Percentiles rank a stretch among this genome's conserved stretches.
Evolutionary conservation across 1,139 yeast genomes (phyloP).

Genomic region (Sugiyamaella xylanicola): DNA sequence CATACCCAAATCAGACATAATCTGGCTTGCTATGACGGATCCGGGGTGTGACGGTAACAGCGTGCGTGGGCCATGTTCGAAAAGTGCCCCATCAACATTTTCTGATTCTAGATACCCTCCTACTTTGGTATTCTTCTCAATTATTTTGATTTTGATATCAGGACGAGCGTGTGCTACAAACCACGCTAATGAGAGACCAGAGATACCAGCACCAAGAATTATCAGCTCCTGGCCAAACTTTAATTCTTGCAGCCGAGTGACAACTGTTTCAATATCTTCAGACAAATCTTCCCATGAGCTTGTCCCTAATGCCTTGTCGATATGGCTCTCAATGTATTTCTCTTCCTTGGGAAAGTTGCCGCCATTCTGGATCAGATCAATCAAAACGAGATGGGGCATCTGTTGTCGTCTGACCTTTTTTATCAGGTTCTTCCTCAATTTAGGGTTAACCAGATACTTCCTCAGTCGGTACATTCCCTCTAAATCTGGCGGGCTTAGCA

Average conservation of each 20-base stretch:
- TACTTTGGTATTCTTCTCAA: slow-evolving; percentile 55
- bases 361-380: slow-evolving; percentile 15
- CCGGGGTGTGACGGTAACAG: slow-evolving; percentile 45
- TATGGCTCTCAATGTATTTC: slow-evolving; percentile 3
- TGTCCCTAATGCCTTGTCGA: slow-evolving; percentile 23
- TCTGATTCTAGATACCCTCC: slow-evolving; percentile 83
- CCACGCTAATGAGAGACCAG: slow-evolving; percentile 80
- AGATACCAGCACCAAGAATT: slow-evolving; percentile 81
- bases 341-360: slow-evolving; percentile 12
- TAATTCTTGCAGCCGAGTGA: slow-evolving; percentile 37
- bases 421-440: slow-evolving; percentile 8
- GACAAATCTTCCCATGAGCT: slow-evolving; percentile 29
- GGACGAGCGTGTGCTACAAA: slow-evolving; percentile 64
- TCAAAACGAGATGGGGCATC: slow-evolving; percentile 17
- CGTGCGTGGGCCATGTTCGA: slow-evolving; percentile 49
- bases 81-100: slow-evolving; percentile 28
- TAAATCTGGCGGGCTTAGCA: slow-evolving; percentile 10
- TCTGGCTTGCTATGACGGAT: slow-evolving; percentile 36
- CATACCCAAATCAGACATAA: slow-evolving; percentile 50
- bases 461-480: slow-evolving; percentile 18
- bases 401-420: slow-evolving; percentile 10
- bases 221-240: slow-evolving; percentile 35
- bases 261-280: slow-evolving; percentile 34
- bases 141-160: slow-evolving; percentile 63
- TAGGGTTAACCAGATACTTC: slow-evolving; percentile 17